These are phyloP conservation scores for Pythium aquatile DNA, from an alignment of 352 stramenopile species.

Conservation along the genomic window DNA sequence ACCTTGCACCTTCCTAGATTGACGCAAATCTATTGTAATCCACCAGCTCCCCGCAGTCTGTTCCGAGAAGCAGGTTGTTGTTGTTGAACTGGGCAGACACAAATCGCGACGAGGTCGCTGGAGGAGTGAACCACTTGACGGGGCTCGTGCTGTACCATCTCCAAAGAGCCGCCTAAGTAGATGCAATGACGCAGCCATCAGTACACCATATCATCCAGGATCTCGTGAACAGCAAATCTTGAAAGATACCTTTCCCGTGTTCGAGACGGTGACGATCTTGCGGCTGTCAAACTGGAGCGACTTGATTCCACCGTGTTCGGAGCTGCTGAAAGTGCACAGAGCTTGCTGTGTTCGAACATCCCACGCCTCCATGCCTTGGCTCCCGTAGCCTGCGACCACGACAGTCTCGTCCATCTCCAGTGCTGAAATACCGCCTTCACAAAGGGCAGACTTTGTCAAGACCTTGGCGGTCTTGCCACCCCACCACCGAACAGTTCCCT, in stretches of 20 bases:
- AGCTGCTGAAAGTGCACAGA: constrained; percentile 81
- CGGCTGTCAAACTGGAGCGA: constrained; percentile 84
- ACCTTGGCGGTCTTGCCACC: constrained; percentile 87
- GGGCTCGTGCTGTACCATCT: constrained; percentile 83
- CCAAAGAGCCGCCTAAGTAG: constrained; percentile 72
- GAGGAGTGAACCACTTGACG: constrained; percentile 67
- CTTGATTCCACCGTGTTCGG: constrained; percentile 64
- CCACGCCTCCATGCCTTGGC: constrained; percentile 87
- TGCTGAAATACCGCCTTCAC: constrained; percentile 66
- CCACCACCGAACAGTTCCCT: constrained; percentile 87
- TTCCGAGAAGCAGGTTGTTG: constrained; percentile 75
- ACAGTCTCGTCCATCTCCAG: constrained; percentile 90
- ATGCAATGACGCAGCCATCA: neutral
- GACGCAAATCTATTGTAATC: constrained; percentile 71
- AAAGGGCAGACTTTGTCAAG: constrained; percentile 78
- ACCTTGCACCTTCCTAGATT: constrained; percentile 10
- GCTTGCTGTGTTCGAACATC: constrained; percentile 87
- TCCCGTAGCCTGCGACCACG: constrained; percentile 78
- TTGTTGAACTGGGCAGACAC: constrained; percentile 74
- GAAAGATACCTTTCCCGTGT: constrained; percentile 56
- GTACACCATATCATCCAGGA: neutral
- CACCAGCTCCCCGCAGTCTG: constrained; percentile 66
- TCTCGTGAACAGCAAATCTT: neutral
- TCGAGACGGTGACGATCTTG: constrained; percentile 82
- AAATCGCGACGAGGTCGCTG: constrained; percentile 48